A percentile compares a stretch with the other conserved stretches of the same genome.
Conservation (phyloP, 2,329 filamentous ascomycete species). For the Fusarium succisae region DNA sequence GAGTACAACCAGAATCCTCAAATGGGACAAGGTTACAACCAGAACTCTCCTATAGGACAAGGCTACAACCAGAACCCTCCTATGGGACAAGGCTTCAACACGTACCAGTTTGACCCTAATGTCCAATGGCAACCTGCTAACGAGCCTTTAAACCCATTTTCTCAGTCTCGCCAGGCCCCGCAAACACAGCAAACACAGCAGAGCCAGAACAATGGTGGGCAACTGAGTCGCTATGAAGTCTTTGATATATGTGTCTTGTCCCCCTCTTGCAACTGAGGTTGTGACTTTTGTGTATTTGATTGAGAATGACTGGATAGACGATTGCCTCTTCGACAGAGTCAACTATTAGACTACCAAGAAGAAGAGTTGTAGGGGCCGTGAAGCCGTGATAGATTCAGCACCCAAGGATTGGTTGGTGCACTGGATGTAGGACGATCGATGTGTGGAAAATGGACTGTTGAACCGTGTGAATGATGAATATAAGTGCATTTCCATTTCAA, state of each 20-base stretch:
- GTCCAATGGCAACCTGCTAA: too few species aligned
- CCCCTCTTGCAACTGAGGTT: neutral
- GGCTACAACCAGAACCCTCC: too few species aligned
- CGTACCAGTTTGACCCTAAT: too few species aligned
- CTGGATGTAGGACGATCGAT: rapidly evolving
- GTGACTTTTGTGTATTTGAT: neutral
- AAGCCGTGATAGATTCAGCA: neutral
- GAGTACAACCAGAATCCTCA: too few species aligned
- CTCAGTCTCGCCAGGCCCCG: too few species aligned
- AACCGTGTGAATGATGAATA: neutral
- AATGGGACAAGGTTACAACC: too few species aligned
- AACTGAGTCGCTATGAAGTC: neutral
- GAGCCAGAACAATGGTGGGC: too few species aligned
- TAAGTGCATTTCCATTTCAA: neutral
- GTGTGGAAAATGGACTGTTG: neutral
- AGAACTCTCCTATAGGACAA: rapidly evolving
- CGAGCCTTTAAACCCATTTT: too few species aligned
- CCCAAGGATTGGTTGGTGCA: neutral
- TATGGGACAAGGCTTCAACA: too few species aligned
- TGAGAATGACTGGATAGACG: neutral
- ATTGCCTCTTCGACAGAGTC: too few species aligned
- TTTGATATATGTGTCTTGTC: neutral
- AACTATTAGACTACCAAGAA: rapidly evolving
- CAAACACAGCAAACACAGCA: neutral
- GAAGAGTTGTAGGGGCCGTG: neutral